phyloP scores from a whole-genome alignment of 2,329 filamentous ascomycete genomes.

The Lasiodiplodia sp. region DNA sequence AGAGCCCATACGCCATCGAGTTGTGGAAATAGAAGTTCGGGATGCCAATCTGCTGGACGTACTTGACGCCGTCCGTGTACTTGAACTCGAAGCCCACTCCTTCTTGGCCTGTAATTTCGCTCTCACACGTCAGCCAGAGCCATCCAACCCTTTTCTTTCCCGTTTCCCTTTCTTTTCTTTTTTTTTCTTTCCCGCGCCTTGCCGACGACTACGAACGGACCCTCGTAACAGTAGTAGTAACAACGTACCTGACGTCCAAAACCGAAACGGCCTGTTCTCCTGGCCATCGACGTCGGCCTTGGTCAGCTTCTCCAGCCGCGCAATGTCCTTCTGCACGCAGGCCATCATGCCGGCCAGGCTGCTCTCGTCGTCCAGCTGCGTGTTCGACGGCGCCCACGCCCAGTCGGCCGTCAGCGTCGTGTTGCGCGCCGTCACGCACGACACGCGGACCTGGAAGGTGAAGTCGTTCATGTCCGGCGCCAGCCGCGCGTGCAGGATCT shows the following conservation, averaged over 20 bases:
- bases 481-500: slow-evolving; percentile 52
- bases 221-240: slow-evolving; percentile 33
- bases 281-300: background rate
- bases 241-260: slow-evolving; percentile 56
- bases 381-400: background rate
- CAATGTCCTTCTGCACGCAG: background rate
- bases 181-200: no score
- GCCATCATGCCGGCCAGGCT: background rate
- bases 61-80: background rate
- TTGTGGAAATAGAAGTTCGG: slow-evolving; percentile 73
- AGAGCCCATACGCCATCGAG: slow-evolving; percentile 65
- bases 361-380: background rate
- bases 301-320: background rate
- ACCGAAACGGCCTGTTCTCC: slow-evolving; percentile 34
- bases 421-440: background rate
- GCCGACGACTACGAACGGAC: no score
- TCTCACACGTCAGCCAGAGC: slow-evolving; percentile 46
- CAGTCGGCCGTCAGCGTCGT: background rate
- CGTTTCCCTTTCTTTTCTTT: no score
- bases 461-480: slow-evolving; percentile 60
- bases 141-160: no score
- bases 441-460: slow-evolving; percentile 54
- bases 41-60: slow-evolving; percentile 52
- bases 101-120: slow-evolving; percentile 35
- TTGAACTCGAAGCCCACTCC: slow-evolving; percentile 47